phyloP scores from a whole-genome alignment of 2,329 filamentous ascomycete species.

The Colletotrichum shisoi region DNA sequence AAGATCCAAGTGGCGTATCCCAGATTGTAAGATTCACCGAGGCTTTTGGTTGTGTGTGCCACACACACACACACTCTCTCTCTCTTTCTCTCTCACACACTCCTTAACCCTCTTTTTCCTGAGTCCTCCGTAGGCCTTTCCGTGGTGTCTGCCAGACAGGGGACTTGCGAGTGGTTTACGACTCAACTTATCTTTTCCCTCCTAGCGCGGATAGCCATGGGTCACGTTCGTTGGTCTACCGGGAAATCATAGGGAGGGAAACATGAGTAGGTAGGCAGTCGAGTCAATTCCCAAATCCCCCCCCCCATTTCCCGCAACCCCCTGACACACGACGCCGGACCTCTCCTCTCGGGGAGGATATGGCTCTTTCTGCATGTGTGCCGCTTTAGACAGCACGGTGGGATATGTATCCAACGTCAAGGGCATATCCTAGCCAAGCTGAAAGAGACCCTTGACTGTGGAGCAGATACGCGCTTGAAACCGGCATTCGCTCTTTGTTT shows the following conservation, averaged over 20 bases:
- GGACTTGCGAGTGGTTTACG: neutral
- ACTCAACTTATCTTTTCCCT: neutral
- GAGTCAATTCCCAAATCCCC: neutral
- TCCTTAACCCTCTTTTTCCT: neutral
- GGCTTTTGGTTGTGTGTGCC: neutral
- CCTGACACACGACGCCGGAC: neutral
- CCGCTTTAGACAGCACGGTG: neutral
- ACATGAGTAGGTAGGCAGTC: neutral
- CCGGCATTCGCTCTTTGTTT: constrained; percentile 1
- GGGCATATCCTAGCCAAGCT: constrained; percentile 27
- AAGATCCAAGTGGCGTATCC: neutral
- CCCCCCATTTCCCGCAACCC: neutral
- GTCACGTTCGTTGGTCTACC: neutral
- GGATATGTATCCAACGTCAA: constrained; percentile 7
- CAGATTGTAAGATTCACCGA: neutral
- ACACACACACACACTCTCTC: too few relatives aligned
- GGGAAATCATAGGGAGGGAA: neutral
- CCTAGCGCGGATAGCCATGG: neutral
- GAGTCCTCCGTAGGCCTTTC: too few relatives aligned
- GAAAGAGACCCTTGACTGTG: constrained; percentile 17
- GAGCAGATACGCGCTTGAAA: constrained; percentile 15
- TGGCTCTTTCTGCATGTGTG: constrained; percentile 9
- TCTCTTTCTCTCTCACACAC: too few relatives aligned
- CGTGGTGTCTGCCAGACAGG: neutral
- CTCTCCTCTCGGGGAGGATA: neutral